Evolutionary conservation across 352 stramenopile species (phyloP), one percentile per base, ranked within the genome.

Genomic region (Globisporangium takayamanum): DNA sequence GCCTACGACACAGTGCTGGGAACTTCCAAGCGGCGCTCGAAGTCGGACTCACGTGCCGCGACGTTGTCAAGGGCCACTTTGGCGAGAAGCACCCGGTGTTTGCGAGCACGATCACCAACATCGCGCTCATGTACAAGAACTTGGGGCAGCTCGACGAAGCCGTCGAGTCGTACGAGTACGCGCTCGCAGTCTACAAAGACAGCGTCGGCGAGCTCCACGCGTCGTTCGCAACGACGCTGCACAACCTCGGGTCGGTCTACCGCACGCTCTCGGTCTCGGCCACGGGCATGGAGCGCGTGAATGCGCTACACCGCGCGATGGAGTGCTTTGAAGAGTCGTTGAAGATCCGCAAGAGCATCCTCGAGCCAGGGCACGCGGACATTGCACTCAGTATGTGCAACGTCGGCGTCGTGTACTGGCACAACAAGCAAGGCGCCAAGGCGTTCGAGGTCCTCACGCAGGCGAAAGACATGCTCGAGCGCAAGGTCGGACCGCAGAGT

Each of bases 61-160:
- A 94, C 50, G 46, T 79, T 50, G 80, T 91, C 41, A 73, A 87
- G 62, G 53, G 65, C 44, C 84, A 94, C 59, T 91, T 94, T 52
- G 84, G 84, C 49, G 77, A 90, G 60, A 72, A 70, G 36, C 84
- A 94, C 51, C 80, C 84, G 0, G 84, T 94, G 25, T 94, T 86
- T 45, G 84, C 84, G 11, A 92, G 84, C 55, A 92, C 84, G 44
- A 78, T 94, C 54, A 91, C 82, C 57, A 92, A 94, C 64, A 89
- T 94, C 46, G 84, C 84, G 25, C 79, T 94, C 52, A 92, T 94
- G 82, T 86, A 94, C 70, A 94, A 94, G 72, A 92, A 88, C 63
- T 41, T 89, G 63, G 83, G 82, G 10, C 73, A 88, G 64, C 74
- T 78, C 56, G 78, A 89, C 36, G 75, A 91, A 42, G 82, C 84